Percentiles rank a stretch among this genome's conserved stretches.
Conservation (phyloP, 768 basidiomycete genomes). For the Tricholoma terreum region DNA sequence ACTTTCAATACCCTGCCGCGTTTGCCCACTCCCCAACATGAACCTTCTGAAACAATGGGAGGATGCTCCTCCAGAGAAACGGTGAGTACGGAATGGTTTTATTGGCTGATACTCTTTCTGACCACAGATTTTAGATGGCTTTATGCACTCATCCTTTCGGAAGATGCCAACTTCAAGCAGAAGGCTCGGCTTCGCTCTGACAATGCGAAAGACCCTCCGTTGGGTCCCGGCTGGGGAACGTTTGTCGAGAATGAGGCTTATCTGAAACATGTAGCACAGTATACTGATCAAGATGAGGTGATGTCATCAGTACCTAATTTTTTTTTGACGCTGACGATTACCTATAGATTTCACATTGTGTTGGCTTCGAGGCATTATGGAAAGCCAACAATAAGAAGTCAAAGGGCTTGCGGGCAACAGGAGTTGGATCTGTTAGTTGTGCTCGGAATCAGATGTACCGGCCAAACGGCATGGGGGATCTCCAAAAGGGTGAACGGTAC, state of each 20-base stretch:
- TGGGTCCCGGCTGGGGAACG: constrained; percentile 9
- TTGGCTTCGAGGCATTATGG: constrained; percentile 7
- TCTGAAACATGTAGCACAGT: constrained; percentile 8
- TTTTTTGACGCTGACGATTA: neutral
- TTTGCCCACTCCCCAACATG: constrained; percentile 10
- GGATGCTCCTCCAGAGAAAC: constrained; percentile 4
- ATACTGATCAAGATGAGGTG: constrained; percentile 10
- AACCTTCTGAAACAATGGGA: constrained; percentile 14
- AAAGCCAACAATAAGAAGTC: constrained; percentile 8
- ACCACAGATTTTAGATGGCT: constrained; percentile 9
- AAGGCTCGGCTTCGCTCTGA: constrained; percentile 11
- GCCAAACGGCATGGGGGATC: constrained; percentile 8
- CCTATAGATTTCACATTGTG: constrained; percentile 8
- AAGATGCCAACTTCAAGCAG: constrained; percentile 18
- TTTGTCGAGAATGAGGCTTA: constrained; percentile 11
- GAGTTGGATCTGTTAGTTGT: constrained; percentile 20
- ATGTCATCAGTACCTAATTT: neutral
- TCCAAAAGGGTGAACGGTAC: constrained; percentile 14
- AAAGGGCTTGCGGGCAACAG: constrained; percentile 13
- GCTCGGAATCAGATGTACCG: constrained; percentile 14
- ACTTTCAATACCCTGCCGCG: no score
- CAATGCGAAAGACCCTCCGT: constrained; percentile 12
- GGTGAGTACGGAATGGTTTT: neutral
- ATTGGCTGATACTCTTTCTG: no score
- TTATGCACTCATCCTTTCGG: constrained; percentile 12